phyloP scores from a whole-genome alignment of 176 grass and related monocot species.

The Oryza meridionalis region DNA sequence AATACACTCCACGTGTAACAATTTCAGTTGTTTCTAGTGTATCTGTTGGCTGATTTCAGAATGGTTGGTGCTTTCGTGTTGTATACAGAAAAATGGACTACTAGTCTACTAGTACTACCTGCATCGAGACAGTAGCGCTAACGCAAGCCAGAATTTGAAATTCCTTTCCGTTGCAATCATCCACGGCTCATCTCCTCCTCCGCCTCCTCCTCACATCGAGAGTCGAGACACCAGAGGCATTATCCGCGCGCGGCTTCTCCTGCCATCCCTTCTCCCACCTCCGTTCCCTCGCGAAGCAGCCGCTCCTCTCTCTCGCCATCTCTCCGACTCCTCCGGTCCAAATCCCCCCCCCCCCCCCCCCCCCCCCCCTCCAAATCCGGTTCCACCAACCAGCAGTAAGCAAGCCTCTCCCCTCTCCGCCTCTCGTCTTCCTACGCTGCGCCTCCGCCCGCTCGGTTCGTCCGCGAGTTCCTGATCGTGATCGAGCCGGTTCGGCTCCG shows the following conservation, averaged over 20 bases:
- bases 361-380: not conserved
- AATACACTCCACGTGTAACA: not conserved
- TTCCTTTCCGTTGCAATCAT: not conserved
- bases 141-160: not conserved
- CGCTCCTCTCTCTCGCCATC: not conserved
- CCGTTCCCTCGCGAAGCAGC: conserved; percentile 9
- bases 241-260: not conserved
- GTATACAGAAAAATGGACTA: no score
- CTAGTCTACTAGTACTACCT: no score
- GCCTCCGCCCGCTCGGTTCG: not conserved
- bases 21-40: not conserved
- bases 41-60: not conserved
- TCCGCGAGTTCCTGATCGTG: not conserved
- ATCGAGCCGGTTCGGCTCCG: not conserved
- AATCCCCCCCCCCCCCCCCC: not conserved
- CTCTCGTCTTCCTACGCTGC: not conserved
- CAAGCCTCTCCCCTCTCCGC: not conserved
- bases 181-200: not conserved
- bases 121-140: not conserved
- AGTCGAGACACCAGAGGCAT: not conserved
- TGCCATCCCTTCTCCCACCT: not conserved
- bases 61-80: no score
- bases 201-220: not conserved
- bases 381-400: conserved; percentile 23
- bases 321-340: not conserved